These are phyloP conservation scores for Astrocystis sublimbata DNA, from an alignment of 495 filamentous ascomycete species.

Conservation along the genomic window DNA sequence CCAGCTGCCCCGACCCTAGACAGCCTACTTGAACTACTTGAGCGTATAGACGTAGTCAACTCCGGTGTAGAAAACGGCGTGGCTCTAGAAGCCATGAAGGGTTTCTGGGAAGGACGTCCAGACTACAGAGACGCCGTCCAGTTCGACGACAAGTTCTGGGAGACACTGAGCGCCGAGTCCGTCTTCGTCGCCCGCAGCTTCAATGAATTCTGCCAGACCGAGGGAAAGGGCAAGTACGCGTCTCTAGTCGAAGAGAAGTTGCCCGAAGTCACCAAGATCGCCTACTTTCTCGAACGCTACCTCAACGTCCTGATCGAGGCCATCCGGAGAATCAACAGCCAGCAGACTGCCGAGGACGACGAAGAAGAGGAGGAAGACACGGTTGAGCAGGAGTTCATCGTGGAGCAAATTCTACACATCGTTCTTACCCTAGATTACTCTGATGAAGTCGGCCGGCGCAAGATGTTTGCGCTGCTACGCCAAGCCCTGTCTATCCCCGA, in stretches of 20 bases:
- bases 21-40: constrained; percentile 82
- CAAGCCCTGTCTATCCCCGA: constrained; percentile 83
- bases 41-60: constrained; percentile 90
- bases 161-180: constrained; percentile 78
- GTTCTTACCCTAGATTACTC: constrained; percentile 88
- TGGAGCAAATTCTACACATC: constrained; percentile 93
- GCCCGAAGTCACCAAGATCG: constrained; percentile 88
- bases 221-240: constrained; percentile 70
- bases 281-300: constrained; percentile 77
- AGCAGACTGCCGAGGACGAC: constrained; percentile 56
- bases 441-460: constrained; percentile 89
- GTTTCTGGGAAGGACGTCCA: constrained; percentile 92
- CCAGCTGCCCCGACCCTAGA: constrained; percentile 66
- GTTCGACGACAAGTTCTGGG: constrained; percentile 88
- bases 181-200: constrained; percentile 87
- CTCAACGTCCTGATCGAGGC: constrained; percentile 72
- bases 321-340: constrained; percentile 56
- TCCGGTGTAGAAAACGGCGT: constrained; percentile 88
- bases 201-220: constrained; percentile 82
- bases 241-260: constrained; percentile 83
- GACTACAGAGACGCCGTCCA: constrained; percentile 81
- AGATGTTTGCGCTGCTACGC: constrained; percentile 88
- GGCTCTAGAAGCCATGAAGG: constrained; percentile 86
- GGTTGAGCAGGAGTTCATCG: constrained; percentile 86
- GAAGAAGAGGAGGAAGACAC: constrained; percentile 83